Evolutionary conservation across 345 rosid genomes (phyloP).

Genomic region (Populus deltoides): DNA sequence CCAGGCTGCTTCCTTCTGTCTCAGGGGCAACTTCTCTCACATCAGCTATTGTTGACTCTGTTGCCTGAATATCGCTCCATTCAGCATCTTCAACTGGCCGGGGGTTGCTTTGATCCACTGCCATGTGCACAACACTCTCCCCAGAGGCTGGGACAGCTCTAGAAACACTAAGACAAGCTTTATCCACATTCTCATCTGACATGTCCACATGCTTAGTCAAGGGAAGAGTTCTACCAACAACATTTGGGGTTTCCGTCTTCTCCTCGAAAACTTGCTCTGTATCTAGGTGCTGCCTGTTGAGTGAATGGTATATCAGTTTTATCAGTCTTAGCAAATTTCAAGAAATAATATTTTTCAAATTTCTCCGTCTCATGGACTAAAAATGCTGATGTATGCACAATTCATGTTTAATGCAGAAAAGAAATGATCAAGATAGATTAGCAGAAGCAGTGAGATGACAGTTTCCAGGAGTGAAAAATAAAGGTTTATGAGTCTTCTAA

Average conservation of each 20-base stretch:
- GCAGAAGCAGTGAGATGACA: not conserved
- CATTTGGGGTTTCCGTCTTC: conserved; percentile 54
- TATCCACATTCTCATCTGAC: conserved; percentile 74
- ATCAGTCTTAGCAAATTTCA: not conserved
- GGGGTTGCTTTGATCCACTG: conserved; percentile 51
- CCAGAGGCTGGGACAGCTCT: conserved; percentile 44
- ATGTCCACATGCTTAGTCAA: conserved; percentile 65
- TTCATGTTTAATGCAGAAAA: not conserved
- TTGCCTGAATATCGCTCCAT: conserved; percentile 92
- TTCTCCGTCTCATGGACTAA: not conserved
- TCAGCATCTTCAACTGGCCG: conserved; percentile 57
- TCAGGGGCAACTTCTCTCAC: conserved; percentile 70
- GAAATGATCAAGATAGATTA: not conserved
- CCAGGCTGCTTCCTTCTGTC: conserved; percentile 68
- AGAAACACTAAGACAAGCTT: conserved; percentile 80
- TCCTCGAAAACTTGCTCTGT: conserved; percentile 77
- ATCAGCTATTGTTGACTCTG: conserved; percentile 70
- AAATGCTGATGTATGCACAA: not conserved
- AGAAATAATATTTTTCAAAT: not conserved
- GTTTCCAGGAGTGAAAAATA: not conserved
- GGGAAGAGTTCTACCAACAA: conserved; percentile 35
- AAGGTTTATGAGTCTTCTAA: not conserved
- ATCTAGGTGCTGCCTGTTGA: conserved; percentile 72
- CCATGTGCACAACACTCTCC: conserved; percentile 59
- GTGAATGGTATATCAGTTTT: not conserved